phyloP scores from a whole-genome alignment of 2,329 filamentous ascomycete species.

The Thielaviopsis populi region DNA sequence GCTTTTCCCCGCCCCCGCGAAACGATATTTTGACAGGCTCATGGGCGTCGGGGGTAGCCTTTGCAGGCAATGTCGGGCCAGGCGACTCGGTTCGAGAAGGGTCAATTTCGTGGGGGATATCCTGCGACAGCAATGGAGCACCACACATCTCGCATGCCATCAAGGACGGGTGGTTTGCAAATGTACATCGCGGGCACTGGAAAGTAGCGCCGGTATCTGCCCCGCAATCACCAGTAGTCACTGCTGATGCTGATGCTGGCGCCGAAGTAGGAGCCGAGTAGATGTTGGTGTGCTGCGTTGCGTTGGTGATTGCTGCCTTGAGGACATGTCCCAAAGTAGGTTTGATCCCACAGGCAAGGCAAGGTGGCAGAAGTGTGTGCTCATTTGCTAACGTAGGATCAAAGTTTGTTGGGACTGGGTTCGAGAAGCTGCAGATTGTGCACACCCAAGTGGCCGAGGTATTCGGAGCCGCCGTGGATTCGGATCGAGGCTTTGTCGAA shows the following conservation, averaged over 20 bases:
- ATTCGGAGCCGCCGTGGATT: constrained; percentile 18
- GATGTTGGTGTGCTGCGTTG: constrained; percentile 35
- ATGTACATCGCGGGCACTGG: constrained; percentile 78
- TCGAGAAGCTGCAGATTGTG: constrained; percentile 89
- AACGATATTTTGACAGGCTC: constrained; percentile 88
- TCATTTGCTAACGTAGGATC: constrained; percentile 68
- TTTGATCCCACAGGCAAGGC: constrained; percentile 85
- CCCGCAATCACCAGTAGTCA: background rate
- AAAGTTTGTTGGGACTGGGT: constrained; percentile 84
- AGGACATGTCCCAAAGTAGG: constrained; percentile 68
- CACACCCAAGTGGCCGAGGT: constrained; percentile 80
- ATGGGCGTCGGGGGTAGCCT: constrained; percentile 35
- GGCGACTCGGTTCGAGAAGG: constrained; percentile 54
- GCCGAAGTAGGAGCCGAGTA: background rate
- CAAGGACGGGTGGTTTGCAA: constrained; percentile 80
- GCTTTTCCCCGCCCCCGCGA: constrained; percentile 71
- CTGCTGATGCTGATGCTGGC: background rate
- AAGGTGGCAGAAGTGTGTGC: constrained; percentile 69
- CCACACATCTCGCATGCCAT: constrained; percentile 83
- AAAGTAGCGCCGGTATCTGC: constrained; percentile 25
- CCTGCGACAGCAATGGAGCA: constrained; percentile 49
- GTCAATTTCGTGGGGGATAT: constrained; percentile 25
- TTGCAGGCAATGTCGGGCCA: constrained; percentile 46
- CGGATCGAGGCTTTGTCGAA: background rate
- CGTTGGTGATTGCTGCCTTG: constrained; percentile 71